phyloP scores from a whole-genome alignment of 345 rosid species.

The Lumnitzera littorea region DNA sequence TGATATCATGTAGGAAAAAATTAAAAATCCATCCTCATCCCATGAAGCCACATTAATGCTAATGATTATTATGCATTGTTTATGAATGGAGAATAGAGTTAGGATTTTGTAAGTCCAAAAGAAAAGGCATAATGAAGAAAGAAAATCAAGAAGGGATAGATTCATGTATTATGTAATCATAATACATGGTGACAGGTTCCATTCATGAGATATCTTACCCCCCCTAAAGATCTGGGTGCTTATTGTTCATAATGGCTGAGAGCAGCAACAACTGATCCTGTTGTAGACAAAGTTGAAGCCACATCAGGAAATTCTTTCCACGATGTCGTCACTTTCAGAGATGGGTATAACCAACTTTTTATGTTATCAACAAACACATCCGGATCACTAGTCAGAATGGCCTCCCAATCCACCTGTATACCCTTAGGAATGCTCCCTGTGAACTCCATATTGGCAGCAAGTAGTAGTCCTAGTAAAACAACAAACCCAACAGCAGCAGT shows the following conservation, averaged over 20 bases:
- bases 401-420: slow-evolving; percentile 92
- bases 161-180: too few relatives aligned
- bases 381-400: slow-evolving; percentile 67
- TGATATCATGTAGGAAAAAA: too few relatives aligned
- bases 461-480: slow-evolving; percentile 71
- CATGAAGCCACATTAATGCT: too few relatives aligned
- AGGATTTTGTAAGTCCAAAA: too few relatives aligned
- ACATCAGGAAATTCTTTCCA: slow-evolving; percentile 85
- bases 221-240: slow-evolving; percentile 18
- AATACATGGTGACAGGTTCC: too few relatives aligned
- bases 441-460: slow-evolving; percentile 90
- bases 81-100: too few relatives aligned
- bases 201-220: slow-evolving; percentile 8
- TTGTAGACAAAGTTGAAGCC: slow-evolving; percentile 58
- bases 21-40: too few relatives aligned
- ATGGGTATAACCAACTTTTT: slow-evolving; percentile 76
- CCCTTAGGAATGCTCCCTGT: slow-evolving; percentile 60
- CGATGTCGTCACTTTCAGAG: slow-evolving; percentile 57
- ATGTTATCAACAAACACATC: slow-evolving; percentile 47
- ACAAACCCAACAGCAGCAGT: slow-evolving; percentile 76
- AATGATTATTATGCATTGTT: too few relatives aligned
- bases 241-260: slow-evolving; percentile 57
- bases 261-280: slow-evolving; percentile 79
- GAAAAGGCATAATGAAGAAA: too few relatives aligned
- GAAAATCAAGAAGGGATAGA: too few relatives aligned